Conservation (phyloP, 148 eudicot species). For the Chenopodium quinoa region DNA sequence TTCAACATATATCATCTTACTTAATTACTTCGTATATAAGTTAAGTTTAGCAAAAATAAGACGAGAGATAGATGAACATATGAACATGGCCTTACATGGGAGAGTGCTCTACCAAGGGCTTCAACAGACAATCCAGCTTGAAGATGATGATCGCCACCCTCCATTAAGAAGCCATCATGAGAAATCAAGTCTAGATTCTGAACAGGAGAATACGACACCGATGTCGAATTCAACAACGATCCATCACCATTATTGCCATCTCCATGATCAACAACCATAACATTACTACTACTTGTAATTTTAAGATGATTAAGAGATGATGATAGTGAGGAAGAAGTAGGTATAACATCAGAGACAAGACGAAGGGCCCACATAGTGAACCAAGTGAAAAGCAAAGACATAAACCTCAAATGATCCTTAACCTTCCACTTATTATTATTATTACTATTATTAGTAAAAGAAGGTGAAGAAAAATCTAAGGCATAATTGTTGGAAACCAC, state of each 20-base stretch:
- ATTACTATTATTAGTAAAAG: not conserved
- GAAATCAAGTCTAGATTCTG: conserved; percentile 20
- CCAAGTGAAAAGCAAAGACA: conserved; percentile 3
- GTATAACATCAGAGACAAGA: conserved; percentile 1
- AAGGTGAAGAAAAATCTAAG: not conserved
- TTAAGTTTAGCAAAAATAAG: too few relatives aligned
- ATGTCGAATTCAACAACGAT: not conserved
- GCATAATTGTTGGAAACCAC: conserved; percentile 6
- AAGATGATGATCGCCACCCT: not conserved
- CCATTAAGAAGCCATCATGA: conserved; percentile 13
- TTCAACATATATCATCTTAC: too few relatives aligned
- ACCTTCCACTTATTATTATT: not conserved
- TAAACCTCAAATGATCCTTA: conserved; percentile 5
- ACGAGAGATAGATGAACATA: too few relatives aligned
- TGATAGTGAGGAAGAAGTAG: not conserved
- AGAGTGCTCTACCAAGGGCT: conserved; percentile 21
- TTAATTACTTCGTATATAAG: too few relatives aligned
- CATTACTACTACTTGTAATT: too few relatives aligned
- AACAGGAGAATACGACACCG: not conserved
- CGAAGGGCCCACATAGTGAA: conserved; percentile 16
- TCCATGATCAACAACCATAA: not conserved
- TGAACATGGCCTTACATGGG: conserved; percentile 11
- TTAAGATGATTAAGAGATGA: too few relatives aligned
- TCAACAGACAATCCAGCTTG: conserved; percentile 19
- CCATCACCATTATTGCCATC: not conserved